Evolutionary conservation across 495 filamentous ascomycete species (phyloP), one percentile per base, ranked within the genome.

Genomic region (Aspergillus conjunctus): DNA sequence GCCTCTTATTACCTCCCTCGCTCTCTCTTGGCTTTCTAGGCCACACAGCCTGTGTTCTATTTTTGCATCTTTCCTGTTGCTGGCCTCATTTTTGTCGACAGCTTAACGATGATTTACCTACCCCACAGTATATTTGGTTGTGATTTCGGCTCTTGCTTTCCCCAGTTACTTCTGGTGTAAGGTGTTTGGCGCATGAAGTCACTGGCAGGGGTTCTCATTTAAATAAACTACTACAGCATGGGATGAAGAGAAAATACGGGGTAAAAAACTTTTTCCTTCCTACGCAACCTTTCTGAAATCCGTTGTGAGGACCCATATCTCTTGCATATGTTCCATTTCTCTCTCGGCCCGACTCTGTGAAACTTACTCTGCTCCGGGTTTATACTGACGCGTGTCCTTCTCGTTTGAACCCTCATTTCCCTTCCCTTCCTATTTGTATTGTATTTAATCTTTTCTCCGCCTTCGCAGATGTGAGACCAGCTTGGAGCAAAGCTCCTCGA

Each of bases 131-230:
- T 63, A 59, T 56, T 57, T 39, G 56, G 53, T 52, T 66, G 56
- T 63, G 67, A 69, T 67, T 63, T 63, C 62, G 67, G 62, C 60
- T 67, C 59, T 66, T 63, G 55, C 51, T 58, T 58, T 53, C 12
- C 60, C 64, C 64, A 64, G 63, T 56, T 63, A 41, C 56, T 41
- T 65, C 61, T 61, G 67, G 62, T 64, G 58, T 68, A 65, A 51
- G 67, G 62, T 66, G 60, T 68, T 66, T 57, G 66, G 66, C 63
- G 66, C 61, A 66, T 65, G 61, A 56, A 65, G 62, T 58, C 52
- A 66, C 43, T 39, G 60, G 60, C 54, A n/a, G 58, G 64, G 60
- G 41, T 41, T 53, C 37, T 43, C 14, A 31, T 62, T 55, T 34
- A 59, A 53, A 66, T 62, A 59, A 56, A 32, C 44, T 48, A 60